Conservation (phyloP, 1,139 yeast species). For the Taphrina communis region DNA sequence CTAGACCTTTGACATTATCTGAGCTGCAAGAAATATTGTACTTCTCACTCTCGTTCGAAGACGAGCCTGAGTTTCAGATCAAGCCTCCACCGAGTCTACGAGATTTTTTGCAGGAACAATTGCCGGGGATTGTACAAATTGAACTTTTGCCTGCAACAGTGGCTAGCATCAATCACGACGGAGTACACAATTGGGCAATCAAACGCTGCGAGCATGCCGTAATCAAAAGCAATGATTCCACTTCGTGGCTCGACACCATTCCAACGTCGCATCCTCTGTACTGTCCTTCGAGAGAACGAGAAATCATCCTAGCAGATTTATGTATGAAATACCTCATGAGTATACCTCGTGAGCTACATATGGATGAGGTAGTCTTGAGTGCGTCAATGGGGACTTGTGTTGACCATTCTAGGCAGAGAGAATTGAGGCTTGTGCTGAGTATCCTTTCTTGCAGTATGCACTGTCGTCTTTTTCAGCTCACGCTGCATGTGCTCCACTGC, state of each 20-base stretch:
- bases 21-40: constrained; percentile 19
- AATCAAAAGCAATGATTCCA: background rate
- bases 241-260: background rate
- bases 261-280: constrained; percentile 8
- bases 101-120: background rate
- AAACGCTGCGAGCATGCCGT: constrained; percentile 14
- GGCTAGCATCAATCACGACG: constrained; percentile 13
- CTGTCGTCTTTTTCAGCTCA: constrained; percentile 4
- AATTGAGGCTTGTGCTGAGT: constrained; percentile 30
- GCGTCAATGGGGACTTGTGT: background rate
- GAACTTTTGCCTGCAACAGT: constrained; percentile 6
- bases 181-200: constrained; percentile 11
- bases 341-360: background rate
- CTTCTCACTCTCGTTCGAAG: constrained; percentile 2
- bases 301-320: constrained; percentile 16
- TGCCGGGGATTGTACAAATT: background rate
- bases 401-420: constrained; percentile 7
- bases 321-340: constrained; percentile 19
- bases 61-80: background rate
- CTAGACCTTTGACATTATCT: constrained; percentile 26
- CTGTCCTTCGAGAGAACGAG: constrained; percentile 16
- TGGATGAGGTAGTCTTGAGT: background rate
- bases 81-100: background rate
- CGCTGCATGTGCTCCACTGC: constrained; percentile 11
- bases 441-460: constrained; percentile 16